phyloP scores from a whole-genome alignment of 257 asterid genomes.

The Cordia subcordata region DNA sequence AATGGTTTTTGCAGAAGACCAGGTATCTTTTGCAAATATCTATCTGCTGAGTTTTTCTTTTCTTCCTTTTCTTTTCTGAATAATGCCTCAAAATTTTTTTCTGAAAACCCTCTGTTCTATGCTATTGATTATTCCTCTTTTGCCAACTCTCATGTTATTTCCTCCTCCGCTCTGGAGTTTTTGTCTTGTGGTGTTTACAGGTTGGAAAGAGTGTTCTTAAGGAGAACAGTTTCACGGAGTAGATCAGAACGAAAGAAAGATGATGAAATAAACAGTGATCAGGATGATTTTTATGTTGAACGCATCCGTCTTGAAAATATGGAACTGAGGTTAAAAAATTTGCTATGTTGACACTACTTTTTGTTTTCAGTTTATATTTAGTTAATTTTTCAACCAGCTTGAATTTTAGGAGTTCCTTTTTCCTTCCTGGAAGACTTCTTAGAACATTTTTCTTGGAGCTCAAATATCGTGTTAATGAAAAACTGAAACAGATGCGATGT shows the following conservation, averaged over 20 bases:
- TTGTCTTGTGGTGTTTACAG: conserved; percentile 27
- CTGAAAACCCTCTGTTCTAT: neutral
- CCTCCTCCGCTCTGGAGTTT: no score
- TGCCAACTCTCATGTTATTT: no score
- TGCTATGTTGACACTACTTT: neutral
- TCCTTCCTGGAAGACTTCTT: no score
- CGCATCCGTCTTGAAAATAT: conserved; percentile 88
- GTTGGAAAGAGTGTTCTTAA: conserved; percentile 51
- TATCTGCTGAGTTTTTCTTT: neutral
- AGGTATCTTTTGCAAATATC: conserved; percentile 50
- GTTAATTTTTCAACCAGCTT: neutral
- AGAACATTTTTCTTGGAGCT: no score
- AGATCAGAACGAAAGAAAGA: conserved; percentile 46
- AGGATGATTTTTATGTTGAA: conserved; percentile 58
- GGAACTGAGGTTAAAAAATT: conserved; percentile 63
- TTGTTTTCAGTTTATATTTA: neutral
- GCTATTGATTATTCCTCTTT: no score
- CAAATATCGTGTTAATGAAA: no score
- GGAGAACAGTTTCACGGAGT: conserved; percentile 40
- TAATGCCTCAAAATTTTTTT: no score
- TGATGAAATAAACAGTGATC: conserved; percentile 44
- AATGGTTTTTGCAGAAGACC: conserved; percentile 70
- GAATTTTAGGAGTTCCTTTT: no score
- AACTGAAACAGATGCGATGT: no score
- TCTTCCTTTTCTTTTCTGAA: no score